Conservation (phyloP, 495 filamentous ascomycete species). For the Penicillium turbatum region DNA sequence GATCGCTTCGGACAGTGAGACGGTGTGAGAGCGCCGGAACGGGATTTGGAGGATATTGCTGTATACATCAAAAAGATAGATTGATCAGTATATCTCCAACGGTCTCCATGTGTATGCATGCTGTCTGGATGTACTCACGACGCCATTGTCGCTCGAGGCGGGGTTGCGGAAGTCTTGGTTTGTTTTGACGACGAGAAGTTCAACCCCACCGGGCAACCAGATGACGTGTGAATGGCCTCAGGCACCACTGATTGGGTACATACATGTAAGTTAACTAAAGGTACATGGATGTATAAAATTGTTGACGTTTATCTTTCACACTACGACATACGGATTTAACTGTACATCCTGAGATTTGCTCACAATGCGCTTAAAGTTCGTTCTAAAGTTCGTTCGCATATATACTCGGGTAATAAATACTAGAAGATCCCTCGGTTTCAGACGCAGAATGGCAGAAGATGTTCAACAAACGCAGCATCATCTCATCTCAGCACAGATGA, state of each 20-base stretch:
- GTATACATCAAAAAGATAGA: neutral
- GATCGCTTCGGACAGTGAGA: constrained; percentile 75
- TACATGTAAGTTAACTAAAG: too few relatives aligned
- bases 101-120: neutral
- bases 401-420: constrained; percentile 23
- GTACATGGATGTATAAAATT: too few relatives aligned
- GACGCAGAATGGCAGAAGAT: constrained; percentile 4
- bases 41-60: constrained; percentile 64
- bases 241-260: constrained; percentile 14
- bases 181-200: constrained; percentile 34
- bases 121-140: constrained; percentile 32
- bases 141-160: constrained; percentile 33
- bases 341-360: constrained; percentile 27
- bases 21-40: constrained; percentile 76
- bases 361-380: constrained; percentile 18
- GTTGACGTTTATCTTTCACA: too few relatives aligned
- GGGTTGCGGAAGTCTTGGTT: constrained; percentile 22
- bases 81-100: neutral
- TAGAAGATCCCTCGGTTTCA: neutral
- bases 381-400: constrained; percentile 24
- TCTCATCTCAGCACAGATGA: neutral
- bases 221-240: constrained; percentile 34
- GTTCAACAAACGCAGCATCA: neutral
- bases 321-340: neutral
- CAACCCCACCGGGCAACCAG: constrained; percentile 35